Evolutionary conservation across 257 asterid genomes (phyloP), one percentile per base, ranked within the genome.

Genomic region (Eustoma russellianum): DNA sequence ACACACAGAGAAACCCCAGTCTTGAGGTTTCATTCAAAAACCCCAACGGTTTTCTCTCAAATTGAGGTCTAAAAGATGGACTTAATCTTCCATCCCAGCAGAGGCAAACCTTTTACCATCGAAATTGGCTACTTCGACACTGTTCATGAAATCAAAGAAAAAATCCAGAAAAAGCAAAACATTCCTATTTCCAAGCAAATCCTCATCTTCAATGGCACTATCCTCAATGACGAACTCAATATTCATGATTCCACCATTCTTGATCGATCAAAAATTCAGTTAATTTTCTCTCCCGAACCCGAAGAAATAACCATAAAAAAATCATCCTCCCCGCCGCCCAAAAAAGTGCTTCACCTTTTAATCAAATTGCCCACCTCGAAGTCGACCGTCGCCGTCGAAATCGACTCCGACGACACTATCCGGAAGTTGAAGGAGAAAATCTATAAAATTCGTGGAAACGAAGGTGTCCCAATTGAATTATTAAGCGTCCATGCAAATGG

Each of bases 81-180:
- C 50, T 15, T 86, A 46, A 30, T 51, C 60, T 78, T 86, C 64
- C 70, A 70, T 38, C 80, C 82, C 16, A 65, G 66, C 15, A 62
- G 59, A 9, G 83, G 80, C 55, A 57, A 30, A 34, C 49, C 66
- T 6, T 86, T 81, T 83, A 19, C 45, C 64, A 58, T 83, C 8
- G 96, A 86, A 64, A 75, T 79, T 1, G 86, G 92, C 40, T 81
- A 69, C 74, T 83, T 83, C 43, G 92, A 81, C 52, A 69, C 92
- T 0, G 70, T 83, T 15, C 38, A 58, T 2, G 94, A 86, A 56
- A 83, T 86, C 76, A 86, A 86, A 67, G 79, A 79, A 54, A 83
- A 77, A 54, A 68, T 86, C 18, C 71, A 75, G 5, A 81, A 74
- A 41, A 0, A 69, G 7, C 69, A 67, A 1, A 74, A 72, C 11